A percentile compares a stretch with the other conserved stretches of the same genome.
Evolutionary conservation across 257 asterid species (phyloP).

Genomic region (Striga asiatica): DNA sequence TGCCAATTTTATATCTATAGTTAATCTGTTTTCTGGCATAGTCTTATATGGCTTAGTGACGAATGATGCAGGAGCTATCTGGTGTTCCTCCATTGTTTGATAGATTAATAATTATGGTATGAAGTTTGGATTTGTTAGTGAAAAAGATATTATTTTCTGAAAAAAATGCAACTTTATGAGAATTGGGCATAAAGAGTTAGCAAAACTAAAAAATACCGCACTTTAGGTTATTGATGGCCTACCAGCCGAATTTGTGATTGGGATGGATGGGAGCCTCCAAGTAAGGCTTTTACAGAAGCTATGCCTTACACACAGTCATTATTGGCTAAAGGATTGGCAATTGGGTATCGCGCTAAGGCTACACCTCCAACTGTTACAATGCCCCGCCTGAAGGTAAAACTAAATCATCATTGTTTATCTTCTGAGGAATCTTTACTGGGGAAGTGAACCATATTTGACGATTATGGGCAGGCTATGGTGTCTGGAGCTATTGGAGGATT

Average conservation of each 20-base stretch:
- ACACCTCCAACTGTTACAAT: constrained; percentile 95
- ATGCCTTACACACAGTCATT: constrained; percentile 86
- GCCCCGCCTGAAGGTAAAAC: constrained; percentile 86
- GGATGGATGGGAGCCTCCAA: constrained; percentile 70
- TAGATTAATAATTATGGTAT: constrained; percentile 64
- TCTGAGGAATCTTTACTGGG: not conserved
- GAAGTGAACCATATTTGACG: constrained; percentile 6
- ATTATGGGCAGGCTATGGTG: constrained; percentile 63
- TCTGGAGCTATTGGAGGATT: constrained; percentile 94
- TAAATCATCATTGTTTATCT: not conserved
- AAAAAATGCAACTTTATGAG: not conserved
- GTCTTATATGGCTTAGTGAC: constrained; percentile 12
- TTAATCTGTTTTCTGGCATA: constrained; percentile 3
- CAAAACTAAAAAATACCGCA: not conserved
- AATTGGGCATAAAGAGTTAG: not conserved
- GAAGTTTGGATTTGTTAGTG: constrained; percentile 10
- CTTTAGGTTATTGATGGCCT: constrained; percentile 81
- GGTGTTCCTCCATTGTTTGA: constrained; percentile 64
- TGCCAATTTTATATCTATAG: too few relatives aligned
- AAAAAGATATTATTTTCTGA: constrained; percentile 2
- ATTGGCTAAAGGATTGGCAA: constrained; percentile 52
- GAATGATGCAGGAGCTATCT: constrained; percentile 57
- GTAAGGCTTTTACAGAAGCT: constrained; percentile 45
- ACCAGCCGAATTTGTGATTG: constrained; percentile 91
- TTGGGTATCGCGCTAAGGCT: constrained; percentile 93